Base-by-base conservation (phyloP, 208 protist genomes). In the Naegleria fowleri region DNA sequence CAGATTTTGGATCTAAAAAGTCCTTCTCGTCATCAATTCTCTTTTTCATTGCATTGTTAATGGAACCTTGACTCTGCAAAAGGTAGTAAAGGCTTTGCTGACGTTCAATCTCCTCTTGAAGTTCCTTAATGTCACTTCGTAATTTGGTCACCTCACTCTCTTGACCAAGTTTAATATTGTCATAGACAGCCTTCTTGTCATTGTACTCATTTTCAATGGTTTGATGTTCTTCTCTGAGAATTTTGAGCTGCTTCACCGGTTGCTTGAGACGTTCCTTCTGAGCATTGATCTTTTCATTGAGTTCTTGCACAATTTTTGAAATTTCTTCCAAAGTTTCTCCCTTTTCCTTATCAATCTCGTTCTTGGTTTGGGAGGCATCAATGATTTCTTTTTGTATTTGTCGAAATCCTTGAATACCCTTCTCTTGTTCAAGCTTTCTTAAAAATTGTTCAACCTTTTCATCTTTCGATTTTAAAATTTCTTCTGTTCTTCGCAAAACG, bases 261-360 rank as follows among this genome's bases (percentile, higher is more conserved):
- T 33, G 90, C 55, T 83, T 48, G 25, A 90, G 19, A 38, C 29
- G 79, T 55, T 90, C 83, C 29, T 91, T 91, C 22, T 91, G 22
- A 38, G 40, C 16, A 40, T 67, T 55, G 11, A 91, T 91, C 40
- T 83, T 51, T 11, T 51, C 43, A 2, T 29, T 91, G 15, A 91
- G 38, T 58, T 91, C 90, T 29, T 86, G 83, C 0, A 91, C 90
- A 75, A 91, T 40, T n/a, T 88, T 85, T 4, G 90, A 59, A 19
- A 91, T 83, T 75, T 91, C 83, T 83, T 91, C 90, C 5, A 91
- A 83, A 15, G 90, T 86, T n/a, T 91, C 29, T n/a, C 90, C 90
- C n/a, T 91, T 91, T 33, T 40, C 41, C n/a, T 91, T 43, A 75
- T 91, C 90, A 55, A 91, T 83, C 4, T 85, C 15, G 15, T 36